A percentile compares a stretch with the other conserved stretches of the same genome.
These are phyloP conservation scores for Chytridium lagenaria DNA, from an alignment of 371 early-diverging fungal species.

Conservation along the genomic window DNA sequence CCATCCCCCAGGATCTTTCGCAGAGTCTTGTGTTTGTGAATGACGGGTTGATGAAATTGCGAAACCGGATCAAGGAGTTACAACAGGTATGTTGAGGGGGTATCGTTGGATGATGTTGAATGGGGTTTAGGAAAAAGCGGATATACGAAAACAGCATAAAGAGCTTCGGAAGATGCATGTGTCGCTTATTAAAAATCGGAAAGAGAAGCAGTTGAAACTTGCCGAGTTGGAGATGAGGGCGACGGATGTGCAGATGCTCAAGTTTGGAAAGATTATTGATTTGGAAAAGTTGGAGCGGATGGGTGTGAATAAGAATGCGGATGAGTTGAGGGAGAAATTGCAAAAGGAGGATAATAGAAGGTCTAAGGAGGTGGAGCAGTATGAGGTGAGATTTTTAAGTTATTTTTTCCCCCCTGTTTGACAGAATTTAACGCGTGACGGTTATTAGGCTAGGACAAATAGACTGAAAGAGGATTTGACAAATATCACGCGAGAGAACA, in stretches of 20 bases:
- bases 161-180: slow-evolving; percentile 62
- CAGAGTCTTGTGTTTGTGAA: slow-evolving; percentile 58
- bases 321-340: slow-evolving; percentile 60
- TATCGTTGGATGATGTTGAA: background rate
- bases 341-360: slow-evolving; percentile 53
- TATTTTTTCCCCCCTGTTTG: slow-evolving; percentile 10
- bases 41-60: slow-evolving; percentile 50
- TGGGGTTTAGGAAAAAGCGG: slow-evolving; percentile 56
- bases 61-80: slow-evolving; percentile 56
- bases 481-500: slow-evolving; percentile 55
- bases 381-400: slow-evolving; percentile 42
- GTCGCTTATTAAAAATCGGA: slow-evolving; percentile 49
- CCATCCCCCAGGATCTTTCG: slow-evolving; percentile 50
- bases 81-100: slow-evolving; percentile 46
- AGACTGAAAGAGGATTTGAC: slow-evolving; percentile 49
- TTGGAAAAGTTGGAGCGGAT: slow-evolving; percentile 61
- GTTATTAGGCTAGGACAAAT: slow-evolving; percentile 48
- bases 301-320: slow-evolving; percentile 61
- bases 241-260: slow-evolving; percentile 64
- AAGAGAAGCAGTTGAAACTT: slow-evolving; percentile 61
- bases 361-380: slow-evolving; percentile 45
- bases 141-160: slow-evolving; percentile 60
- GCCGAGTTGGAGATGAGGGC: slow-evolving; percentile 54
- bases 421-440: background rate
- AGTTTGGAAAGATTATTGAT: slow-evolving; percentile 64